Base-by-base conservation (phyloP, 2,329 filamentous ascomycete species). In the Aspergillus fijiensis region DNA sequence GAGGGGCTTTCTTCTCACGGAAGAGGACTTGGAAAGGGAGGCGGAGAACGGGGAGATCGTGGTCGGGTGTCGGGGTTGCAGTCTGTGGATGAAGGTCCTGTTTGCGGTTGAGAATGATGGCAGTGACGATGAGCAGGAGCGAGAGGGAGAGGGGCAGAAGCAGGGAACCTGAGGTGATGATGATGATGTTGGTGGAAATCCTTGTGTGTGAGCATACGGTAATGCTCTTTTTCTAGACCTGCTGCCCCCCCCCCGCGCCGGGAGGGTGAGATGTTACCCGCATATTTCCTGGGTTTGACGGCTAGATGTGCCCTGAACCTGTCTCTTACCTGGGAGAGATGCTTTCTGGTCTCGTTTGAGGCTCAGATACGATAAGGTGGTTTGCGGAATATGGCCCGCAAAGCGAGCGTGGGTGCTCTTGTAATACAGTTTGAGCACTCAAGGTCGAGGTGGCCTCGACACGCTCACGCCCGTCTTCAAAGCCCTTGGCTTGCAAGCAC, bases 61-160 rank as follows among this genome's bases (percentile, higher is more conserved):
- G 50, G 79, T 85, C 19, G 85, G 84, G 2, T 88, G 86, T 76
- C 77, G 78, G 59, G 85, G 86, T 39, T 88, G 86, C 73, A 88
- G 85, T 78, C 77, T 88, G 60, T 87, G 84, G 82, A 77, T 87
- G 61, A 83, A 83, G 70, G 80, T 88, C 49, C 73, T 83, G 63
- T 88, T 87, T 77, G 83, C 80, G 23, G 79, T 84, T 51, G 80
- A 80, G 45, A 70, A 70, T 59, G 60, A 70, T 59, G 60, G 5
- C 33, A 12, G 14, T 35, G 33, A 59, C 27, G 58, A 53, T 14
- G 42, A 50, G 49, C 48, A 19, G 16, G 60, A 39, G 12, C 42
- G 23, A 27, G 3, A 35, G 48, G 27, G 49, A 12, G 33, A 35
- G 11, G 33, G 5, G 11, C 45, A 16, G 16, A 51, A 80, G 77